Evolutionary conservation across 345 rosid species (phyloP).

Genomic region (Alliaria petiolata): DNA sequence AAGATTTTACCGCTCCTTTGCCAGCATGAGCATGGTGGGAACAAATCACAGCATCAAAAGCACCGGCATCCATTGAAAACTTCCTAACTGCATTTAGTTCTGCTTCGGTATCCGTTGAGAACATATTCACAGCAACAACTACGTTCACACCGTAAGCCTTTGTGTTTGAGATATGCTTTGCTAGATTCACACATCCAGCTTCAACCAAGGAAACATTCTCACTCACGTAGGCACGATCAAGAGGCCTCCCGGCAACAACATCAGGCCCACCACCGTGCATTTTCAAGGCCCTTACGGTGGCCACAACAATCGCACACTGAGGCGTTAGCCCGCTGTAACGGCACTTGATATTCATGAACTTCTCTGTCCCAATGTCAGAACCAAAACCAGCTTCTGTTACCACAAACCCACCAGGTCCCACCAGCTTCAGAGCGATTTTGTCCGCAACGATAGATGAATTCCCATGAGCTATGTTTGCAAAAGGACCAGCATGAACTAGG

Average conservation of each 20-base stretch:
- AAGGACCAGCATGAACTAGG: constrained; percentile 97
- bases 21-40: constrained; percentile 98
- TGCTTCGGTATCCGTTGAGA: constrained; percentile 84
- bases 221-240: constrained; percentile 74
- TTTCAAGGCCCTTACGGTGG: constrained; percentile 94
- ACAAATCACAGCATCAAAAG: constrained; percentile 89
- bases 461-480: constrained; percentile 98
- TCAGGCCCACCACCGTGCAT: constrained; percentile 99
- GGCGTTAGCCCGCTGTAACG: constrained; percentile 84
- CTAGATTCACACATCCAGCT: constrained; percentile 93
- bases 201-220: constrained; percentile 91
- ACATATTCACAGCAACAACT: constrained; percentile 93
- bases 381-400: constrained; percentile 99
- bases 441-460: constrained; percentile 97
- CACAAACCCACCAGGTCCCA: constrained; percentile 96
- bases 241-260: constrained; percentile 98
- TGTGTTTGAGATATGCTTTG: constrained; percentile 85
- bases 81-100: constrained; percentile 83
- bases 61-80: constrained; percentile 85
- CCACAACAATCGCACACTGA: constrained; percentile 95
- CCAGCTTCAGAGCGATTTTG: constrained; percentile 89
- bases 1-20: constrained; percentile 74
- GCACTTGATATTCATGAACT: constrained; percentile 96
- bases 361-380: constrained; percentile 94
- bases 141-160: constrained; percentile 89